A percentile compares a stretch with the other conserved stretches of the same genome.
phyloP scores from a whole-genome alignment of 306 rosid species.

The Prunus mira region DNA sequence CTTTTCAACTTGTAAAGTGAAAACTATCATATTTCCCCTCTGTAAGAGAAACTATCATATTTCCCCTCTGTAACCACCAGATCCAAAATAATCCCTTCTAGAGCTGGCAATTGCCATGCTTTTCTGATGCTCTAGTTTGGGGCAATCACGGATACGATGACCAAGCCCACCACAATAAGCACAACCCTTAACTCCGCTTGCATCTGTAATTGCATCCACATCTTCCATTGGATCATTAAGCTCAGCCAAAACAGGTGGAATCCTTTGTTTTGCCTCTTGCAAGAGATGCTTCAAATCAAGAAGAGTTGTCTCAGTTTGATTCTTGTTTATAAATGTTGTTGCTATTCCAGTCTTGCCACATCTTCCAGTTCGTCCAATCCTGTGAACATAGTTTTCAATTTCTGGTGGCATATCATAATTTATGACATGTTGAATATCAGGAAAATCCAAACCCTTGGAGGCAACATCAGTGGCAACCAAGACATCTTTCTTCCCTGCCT shows the following conservation, averaged over 20 bases:
- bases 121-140: slow-evolving; percentile 85
- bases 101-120: slow-evolving; percentile 73
- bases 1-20: neutral
- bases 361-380: slow-evolving; percentile 94
- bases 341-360: slow-evolving; percentile 97
- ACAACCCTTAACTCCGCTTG: slow-evolving; percentile 87
- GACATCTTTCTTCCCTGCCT: slow-evolving; percentile 85
- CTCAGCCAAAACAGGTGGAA: slow-evolving; percentile 92
- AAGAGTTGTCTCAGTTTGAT: slow-evolving; percentile 87
- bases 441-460: slow-evolving; percentile 93
- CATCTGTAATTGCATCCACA: slow-evolving; percentile 55
- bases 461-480: slow-evolving; percentile 97
- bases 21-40: slow-evolving; percentile 71
- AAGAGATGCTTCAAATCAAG: slow-evolving; percentile 92
- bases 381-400: slow-evolving; percentile 92
- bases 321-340: slow-evolving; percentile 88
- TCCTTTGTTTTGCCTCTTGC: slow-evolving; percentile 97
- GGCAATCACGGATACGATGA: slow-evolving; percentile 84
- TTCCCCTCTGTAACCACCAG: slow-evolving; percentile 92
- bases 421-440: slow-evolving; percentile 90
- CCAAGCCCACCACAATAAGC: slow-evolving; percentile 98
- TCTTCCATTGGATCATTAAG: slow-evolving; percentile 91
- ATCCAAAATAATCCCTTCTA: slow-evolving; percentile 84
- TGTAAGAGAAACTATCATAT: slow-evolving; percentile 38
- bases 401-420: slow-evolving; percentile 97